A percentile compares a stretch with the other conserved stretches of the same genome.
These are phyloP conservation scores for Saccharomycopsis synnaedendra DNA, from an alignment of 805 yeast genomes.

Conservation along the genomic window DNA sequence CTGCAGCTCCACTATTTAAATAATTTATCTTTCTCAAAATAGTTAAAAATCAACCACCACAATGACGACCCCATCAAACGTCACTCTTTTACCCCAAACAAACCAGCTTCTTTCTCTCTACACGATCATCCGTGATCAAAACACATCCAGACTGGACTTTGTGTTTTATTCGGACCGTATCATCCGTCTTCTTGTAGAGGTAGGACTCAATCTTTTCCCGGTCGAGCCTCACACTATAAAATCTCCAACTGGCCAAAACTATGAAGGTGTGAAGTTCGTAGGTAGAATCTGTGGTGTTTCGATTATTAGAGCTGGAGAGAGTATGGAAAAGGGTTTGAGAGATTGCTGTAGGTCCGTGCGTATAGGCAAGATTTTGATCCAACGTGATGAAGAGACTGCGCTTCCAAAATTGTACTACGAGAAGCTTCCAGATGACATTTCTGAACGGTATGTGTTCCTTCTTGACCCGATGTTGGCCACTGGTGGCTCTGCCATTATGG, in stretches of 20 bases:
- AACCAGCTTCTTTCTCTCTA: constrained; percentile 82
- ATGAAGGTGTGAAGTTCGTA: constrained; percentile 66
- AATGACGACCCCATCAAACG: constrained; percentile 33
- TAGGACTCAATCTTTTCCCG: constrained; percentile 89
- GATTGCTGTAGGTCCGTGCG: constrained; percentile 96
- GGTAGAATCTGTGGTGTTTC: constrained; percentile 98
- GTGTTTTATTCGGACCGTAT: constrained; percentile 93
- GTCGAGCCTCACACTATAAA: constrained; percentile 56
- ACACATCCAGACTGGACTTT: constrained; percentile 81
- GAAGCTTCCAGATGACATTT: constrained; percentile 86
- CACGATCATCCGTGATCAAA: constrained; percentile 77
- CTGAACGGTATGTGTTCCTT: constrained; percentile 78
- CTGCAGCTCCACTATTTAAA: too few relatives aligned
- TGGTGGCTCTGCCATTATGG: constrained; percentile 97
- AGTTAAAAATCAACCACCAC: not conserved
- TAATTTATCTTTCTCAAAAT: too few relatives aligned
- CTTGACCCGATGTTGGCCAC: constrained; percentile 98
- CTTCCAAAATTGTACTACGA: constrained; percentile 85
- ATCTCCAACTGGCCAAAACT: constrained; percentile 67
- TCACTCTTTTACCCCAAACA: constrained; percentile 69
- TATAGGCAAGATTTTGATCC: constrained; percentile 92
- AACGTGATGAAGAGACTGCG: constrained; percentile 97
- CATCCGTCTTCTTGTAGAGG: constrained; percentile 87
- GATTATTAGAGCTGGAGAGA: constrained; percentile 96
- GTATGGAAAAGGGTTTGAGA: constrained; percentile 97